Evolutionary conservation across 306 rosid genomes (phyloP).

Genomic region (Malus asiatica): DNA sequence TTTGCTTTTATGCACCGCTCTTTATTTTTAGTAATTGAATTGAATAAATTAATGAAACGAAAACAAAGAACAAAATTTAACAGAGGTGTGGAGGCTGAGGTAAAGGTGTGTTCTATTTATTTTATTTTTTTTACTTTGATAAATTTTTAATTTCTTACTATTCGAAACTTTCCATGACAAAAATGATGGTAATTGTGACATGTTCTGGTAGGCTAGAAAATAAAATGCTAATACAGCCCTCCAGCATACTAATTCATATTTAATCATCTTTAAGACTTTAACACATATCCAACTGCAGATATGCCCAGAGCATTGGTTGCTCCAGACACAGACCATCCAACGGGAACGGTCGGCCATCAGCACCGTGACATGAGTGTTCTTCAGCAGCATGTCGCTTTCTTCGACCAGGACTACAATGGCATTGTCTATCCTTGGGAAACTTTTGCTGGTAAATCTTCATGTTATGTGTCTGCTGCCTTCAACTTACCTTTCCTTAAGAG

Average conservation of each 20-base stretch:
- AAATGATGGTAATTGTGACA: neutral
- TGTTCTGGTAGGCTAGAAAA: neutral
- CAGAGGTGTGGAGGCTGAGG: too few relatives aligned
- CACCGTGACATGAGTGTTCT: conserved; percentile 59
- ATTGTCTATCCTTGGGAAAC: conserved; percentile 91
- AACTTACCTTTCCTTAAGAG: neutral
- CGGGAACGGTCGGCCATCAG: conserved; percentile 58
- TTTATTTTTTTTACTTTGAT: neutral
- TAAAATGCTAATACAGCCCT: too few relatives aligned
- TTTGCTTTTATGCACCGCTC: too few relatives aligned
- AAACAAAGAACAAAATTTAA: too few relatives aligned
- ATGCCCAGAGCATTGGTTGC: conserved; percentile 65
- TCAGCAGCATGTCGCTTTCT: conserved; percentile 73
- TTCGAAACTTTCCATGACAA: neutral
- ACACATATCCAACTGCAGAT: conserved; percentile 23
- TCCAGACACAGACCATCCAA: conserved; percentile 62
- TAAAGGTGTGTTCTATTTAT: too few relatives aligned
- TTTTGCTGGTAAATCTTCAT: conserved; percentile 33
- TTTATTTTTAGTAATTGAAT: too few relatives aligned
- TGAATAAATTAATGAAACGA: too few relatives aligned
- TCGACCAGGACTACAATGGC: conserved; percentile 73
- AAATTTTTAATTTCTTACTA: neutral
- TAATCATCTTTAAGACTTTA: neutral
- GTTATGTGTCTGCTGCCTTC: neutral
- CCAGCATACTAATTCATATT: neutral